Conservation (phyloP, 2,329 filamentous ascomycete genomes). For the Apiospora koreana region DNA sequence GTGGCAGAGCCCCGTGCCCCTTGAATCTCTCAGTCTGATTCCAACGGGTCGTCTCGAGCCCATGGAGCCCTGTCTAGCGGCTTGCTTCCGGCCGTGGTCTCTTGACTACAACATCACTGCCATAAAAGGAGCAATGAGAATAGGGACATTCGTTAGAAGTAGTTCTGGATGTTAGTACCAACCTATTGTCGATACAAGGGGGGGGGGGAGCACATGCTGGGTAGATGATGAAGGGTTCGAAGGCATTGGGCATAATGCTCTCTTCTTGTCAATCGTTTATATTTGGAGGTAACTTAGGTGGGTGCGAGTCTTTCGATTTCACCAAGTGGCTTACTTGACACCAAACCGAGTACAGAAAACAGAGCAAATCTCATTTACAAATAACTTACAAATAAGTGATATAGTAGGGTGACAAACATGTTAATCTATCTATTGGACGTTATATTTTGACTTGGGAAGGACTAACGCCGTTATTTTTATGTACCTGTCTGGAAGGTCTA, state of each 20-base stretch:
- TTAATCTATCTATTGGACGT: too few species aligned
- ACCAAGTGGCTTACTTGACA: too few species aligned
- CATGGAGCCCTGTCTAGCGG: not conserved
- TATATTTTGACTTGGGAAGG: too few species aligned
- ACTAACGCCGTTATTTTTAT: not conserved
- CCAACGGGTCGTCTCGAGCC: not conserved
- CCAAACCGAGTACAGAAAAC: too few species aligned
- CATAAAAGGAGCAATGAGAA: too few species aligned
- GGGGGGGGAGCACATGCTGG: not conserved
- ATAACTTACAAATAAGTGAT: too few species aligned
- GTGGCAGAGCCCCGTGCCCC: not conserved
- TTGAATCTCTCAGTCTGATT: not conserved
- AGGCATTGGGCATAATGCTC: not conserved
- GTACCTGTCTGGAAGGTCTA: too few species aligned
- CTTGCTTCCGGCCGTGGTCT: not conserved
- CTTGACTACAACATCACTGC: not conserved
- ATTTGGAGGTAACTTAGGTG: too few species aligned
- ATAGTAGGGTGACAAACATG: too few species aligned
- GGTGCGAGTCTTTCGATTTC: too few species aligned
- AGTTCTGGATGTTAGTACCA: not conserved
- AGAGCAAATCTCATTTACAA: too few species aligned
- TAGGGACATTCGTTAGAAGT: not conserved
- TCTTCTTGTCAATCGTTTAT: too few species aligned
- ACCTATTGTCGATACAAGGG: not conserved
- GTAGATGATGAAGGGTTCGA: not conserved